A percentile compares a stretch with the other conserved stretches of the same genome.
These are phyloP conservation scores for Neurospora terricola DNA, from an alignment of 495 filamentous ascomycete species.

Conservation along the genomic window DNA sequence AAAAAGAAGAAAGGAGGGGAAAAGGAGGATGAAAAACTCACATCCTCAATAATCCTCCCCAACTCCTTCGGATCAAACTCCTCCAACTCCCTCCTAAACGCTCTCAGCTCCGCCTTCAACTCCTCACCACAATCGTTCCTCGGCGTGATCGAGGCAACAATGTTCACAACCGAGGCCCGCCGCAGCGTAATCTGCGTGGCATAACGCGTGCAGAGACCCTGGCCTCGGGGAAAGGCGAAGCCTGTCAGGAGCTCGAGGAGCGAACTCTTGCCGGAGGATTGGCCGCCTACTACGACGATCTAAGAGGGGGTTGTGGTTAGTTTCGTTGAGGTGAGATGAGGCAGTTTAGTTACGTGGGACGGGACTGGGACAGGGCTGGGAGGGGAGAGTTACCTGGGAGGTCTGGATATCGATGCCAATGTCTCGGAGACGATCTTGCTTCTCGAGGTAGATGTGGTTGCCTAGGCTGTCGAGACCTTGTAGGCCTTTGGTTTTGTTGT, in stretches of 20 bases:
- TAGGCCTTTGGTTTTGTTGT: no score
- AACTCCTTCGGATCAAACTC: slow-evolving; percentile 17
- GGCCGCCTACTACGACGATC: slow-evolving; percentile 51
- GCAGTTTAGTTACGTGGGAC: background rate
- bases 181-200: slow-evolving; percentile 47
- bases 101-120: slow-evolving; percentile 4
- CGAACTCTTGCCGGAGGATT: slow-evolving; percentile 51
- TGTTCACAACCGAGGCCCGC: slow-evolving; percentile 11
- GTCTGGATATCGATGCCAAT: slow-evolving; percentile 13
- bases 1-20: no score
- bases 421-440: slow-evolving; percentile 11
- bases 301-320: slow-evolving; percentile 9
- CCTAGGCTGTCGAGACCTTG: slow-evolving; percentile 3
- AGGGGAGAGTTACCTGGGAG: slow-evolving; percentile 3
- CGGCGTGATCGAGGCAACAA: slow-evolving; percentile 37
- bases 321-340: background rate
- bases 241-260: slow-evolving; percentile 55
- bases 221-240: slow-evolving; percentile 42
- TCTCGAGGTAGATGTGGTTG: slow-evolving; percentile 7
- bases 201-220: slow-evolving; percentile 42
- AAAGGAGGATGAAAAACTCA: no score
- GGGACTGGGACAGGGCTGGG: no score
- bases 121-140: slow-evolving; percentile 12
- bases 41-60: slow-evolving; percentile 17
- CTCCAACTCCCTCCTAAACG: slow-evolving; percentile 6